Evolutionary conservation across 2,329 filamentous ascomycete species (phyloP), one percentile per base, ranked within the genome.

Genomic region (Arthrobotrys megalospora): DNA sequence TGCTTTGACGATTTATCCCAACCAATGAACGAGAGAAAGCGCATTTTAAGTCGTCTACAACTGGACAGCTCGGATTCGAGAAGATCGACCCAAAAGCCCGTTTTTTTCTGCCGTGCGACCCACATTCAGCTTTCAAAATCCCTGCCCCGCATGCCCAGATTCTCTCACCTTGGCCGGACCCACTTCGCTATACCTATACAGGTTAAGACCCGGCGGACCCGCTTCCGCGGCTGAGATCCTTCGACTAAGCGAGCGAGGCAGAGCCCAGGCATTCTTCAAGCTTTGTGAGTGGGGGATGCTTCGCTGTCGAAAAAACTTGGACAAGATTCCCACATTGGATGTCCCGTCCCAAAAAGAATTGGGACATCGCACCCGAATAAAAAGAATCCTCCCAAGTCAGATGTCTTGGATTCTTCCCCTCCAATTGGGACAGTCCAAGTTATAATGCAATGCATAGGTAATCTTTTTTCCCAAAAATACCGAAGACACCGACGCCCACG

Each of bases 141-240:
- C 71, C 16, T 41, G 53, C 38, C 6, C 45, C 16, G 72, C 65
- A 69, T 62, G 58, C 65, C 65, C 7, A 71, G 53, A 52, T 36
- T 16, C n/a, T 6, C 28, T 38, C 6, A 43, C 19, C 72, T 77
- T 65, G 65, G 50, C 60, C 19, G 14, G 58, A 38, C 14, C 66
- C 62, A 67, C 52, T 32, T 14, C 48, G 41, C 58, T n/a, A 38
- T 65, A 6, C 66, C 28, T 16, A 11, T 28, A 63, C 34, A 14
- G 60, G 67, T 50, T 77, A 60, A 24, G 63, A n/a, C 32, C 45
- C 43, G 67, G 62, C 50, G 67, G 67, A 50, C 67, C 75, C 75
- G 75, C 32, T 72, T 78, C 75, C 67, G 75, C 75, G 67, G 67
- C 67, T 72, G 75, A 58, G 52, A 69, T 63, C 60, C 34, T 52